Base-by-base conservation (phyloP, 2,329 filamentous ascomycete genomes). In the Beauveria medogensis region DNA sequence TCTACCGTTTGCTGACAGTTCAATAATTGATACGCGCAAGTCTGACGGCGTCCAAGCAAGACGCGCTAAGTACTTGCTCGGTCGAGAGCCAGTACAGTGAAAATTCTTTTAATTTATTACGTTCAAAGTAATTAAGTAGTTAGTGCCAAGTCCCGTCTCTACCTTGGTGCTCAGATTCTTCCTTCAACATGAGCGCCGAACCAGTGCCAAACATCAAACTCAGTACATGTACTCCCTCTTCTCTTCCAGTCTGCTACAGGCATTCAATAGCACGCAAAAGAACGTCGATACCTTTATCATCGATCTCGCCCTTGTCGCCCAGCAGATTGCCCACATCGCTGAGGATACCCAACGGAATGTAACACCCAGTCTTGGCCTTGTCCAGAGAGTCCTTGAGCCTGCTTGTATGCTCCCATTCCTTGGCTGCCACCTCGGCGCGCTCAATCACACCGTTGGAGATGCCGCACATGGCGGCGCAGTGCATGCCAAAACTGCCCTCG, bases 401-500 rank as follows among this genome's bases (percentile, higher is more conserved):
- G 67, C 90, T 93, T 0, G 94, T 97, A 73, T 97, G 92, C 76
- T 99, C 94, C 92, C 94, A 97, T 69, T 92, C 90, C 67, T 82
- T 86, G 1, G 94, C 94, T 6, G 94, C 94, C 24, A 87, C 84
- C 74, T 99, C 94, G 0, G 94, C 94, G 24, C 89, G 79, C 70
- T 92, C 87, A 64, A 99, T 91, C 18, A 99, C 86, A 60, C 87
- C 87, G 50, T 80, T 79, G 0, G 91, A 85, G 65, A 99, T 97
- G 1, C 94, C 94, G 68, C 94, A 99, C 94, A 99, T 99, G 63
- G 91, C 88, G 1, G 94, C 94, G 71, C 94, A 99, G 73, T 99
- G 94, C 94, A 99, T 99, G 68, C 94, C 94, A 70, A 97, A 99
- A 69, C 91, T 96, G 18, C 94, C 94, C 73, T 97, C 92, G 0